Evolutionary conservation across 2,329 filamentous ascomycete species (phyloP).

Genomic region (Grosmannia clavigera): DNA sequence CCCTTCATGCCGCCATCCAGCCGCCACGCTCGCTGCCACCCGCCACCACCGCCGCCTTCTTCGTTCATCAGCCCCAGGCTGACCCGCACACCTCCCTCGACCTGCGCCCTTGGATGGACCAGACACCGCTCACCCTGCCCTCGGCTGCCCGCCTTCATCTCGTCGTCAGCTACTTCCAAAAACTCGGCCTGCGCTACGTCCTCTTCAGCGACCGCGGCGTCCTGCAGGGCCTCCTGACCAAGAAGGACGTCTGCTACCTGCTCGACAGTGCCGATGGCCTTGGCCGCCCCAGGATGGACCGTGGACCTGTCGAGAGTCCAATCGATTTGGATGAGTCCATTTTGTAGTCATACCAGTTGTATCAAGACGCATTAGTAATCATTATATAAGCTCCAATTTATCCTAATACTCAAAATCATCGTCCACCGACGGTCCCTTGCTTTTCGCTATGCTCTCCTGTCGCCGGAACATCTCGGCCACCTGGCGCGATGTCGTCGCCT

Average conservation of each 20-base stretch:
- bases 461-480: constrained; percentile 95
- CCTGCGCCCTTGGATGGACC: constrained; percentile 95
- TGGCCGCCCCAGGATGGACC: neutral
- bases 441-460: constrained; percentile 83
- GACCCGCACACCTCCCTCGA: constrained; percentile 72
- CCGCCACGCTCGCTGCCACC: constrained; percentile 46
- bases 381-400: too few species aligned
- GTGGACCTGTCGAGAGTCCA: too few species aligned
- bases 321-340: constrained; percentile 2
- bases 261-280: constrained; percentile 57
- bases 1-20: constrained; percentile 51
- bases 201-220: constrained; percentile 73
- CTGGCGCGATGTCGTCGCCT: constrained; percentile 72
- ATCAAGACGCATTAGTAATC: too few species aligned
- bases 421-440: constrained; percentile 75
- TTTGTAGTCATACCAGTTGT: too few species aligned
- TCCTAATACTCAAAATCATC: constrained; percentile 91
- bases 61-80: constrained; percentile 66
- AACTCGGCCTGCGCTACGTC: constrained; percentile 81
- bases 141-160: constrained; percentile 65
- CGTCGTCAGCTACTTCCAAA: constrained; percentile 89
- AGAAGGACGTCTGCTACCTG: constrained; percentile 95
- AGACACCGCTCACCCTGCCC: constrained; percentile 86
- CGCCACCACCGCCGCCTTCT: constrained; percentile 69
- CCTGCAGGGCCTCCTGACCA: constrained; percentile 77